Evolutionary conservation across 805 yeast genomes (phyloP).

Genomic region (Kazachstania taianensis): DNA sequence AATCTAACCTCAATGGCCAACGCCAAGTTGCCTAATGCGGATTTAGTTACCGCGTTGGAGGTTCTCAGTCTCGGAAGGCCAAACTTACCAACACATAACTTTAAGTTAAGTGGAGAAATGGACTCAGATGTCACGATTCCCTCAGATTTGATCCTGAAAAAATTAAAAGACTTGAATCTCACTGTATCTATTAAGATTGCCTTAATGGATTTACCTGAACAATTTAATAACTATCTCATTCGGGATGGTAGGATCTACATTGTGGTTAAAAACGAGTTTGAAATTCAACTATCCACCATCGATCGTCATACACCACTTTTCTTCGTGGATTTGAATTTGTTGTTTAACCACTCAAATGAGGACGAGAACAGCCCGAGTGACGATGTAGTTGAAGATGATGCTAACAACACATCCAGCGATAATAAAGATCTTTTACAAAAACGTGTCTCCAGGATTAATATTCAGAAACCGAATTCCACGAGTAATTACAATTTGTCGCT

Average conservation of each 20-base stretch:
- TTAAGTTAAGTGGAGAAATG: slow-evolving; percentile 31
- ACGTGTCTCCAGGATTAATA: too few species aligned
- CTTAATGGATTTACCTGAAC: slow-evolving; percentile 51
- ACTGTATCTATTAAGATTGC: slow-evolving; percentile 69
- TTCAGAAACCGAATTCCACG: not conserved
- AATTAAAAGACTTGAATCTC: slow-evolving; percentile 60
- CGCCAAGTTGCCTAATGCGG: slow-evolving; percentile 90
- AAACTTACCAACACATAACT: slow-evolving; percentile 53
- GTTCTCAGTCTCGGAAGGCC: slow-evolving; percentile 75
- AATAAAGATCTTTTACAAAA: too few species aligned
- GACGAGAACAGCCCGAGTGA: not conserved
- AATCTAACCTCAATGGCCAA: slow-evolving; percentile 52
- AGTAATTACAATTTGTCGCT: slow-evolving; percentile 12
- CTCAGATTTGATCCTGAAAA: slow-evolving; percentile 46
- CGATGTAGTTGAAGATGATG: slow-evolving; percentile 5
- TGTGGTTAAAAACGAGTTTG: slow-evolving; percentile 52
- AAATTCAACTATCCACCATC: slow-evolving; percentile 68
- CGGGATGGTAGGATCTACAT: slow-evolving; percentile 70
- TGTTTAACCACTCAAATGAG: slow-evolving; percentile 29
- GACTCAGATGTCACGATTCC: slow-evolving; percentile 30
- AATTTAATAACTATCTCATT: slow-evolving; percentile 53
- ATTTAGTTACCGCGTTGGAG: slow-evolving; percentile 76
- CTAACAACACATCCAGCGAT: not conserved
- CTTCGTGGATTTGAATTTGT: slow-evolving; percentile 64
- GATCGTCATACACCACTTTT: slow-evolving; percentile 62